These are phyloP conservation scores for Aphanomyces stellatus DNA, from an alignment of 352 stramenopile genomes.

Conservation along the genomic window DNA sequence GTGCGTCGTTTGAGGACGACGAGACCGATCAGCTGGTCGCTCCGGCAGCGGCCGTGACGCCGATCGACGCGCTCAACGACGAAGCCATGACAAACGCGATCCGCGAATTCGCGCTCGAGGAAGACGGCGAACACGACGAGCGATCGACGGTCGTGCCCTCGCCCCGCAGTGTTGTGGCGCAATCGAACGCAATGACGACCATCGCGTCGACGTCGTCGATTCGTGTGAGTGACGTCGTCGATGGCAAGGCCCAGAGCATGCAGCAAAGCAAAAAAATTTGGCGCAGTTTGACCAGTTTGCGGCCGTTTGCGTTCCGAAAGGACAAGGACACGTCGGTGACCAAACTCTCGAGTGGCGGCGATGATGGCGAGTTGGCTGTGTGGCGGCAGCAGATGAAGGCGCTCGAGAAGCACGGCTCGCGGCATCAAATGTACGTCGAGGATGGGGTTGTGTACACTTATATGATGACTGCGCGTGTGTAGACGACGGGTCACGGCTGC, in stretches of 20 bases:
- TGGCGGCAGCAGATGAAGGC: slow-evolving; percentile 33
- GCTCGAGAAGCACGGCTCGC: slow-evolving; percentile 22
- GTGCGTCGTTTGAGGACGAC: slow-evolving; percentile 1
- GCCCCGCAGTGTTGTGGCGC: background rate
- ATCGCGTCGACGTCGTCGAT: background rate
- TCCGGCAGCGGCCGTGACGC: no score
- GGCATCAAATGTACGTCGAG: slow-evolving; percentile 9
- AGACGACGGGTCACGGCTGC: slow-evolving; percentile 8
- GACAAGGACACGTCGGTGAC: background rate
- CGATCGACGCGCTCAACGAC: no score
- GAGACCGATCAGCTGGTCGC: no score
- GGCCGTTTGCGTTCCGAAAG: slow-evolving; percentile 12
- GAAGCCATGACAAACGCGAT: background rate
- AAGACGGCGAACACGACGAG: no score
- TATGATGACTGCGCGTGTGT: background rate
- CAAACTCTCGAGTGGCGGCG: background rate
- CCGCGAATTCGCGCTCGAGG: background rate
- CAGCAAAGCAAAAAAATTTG: slow-evolving; percentile 9
- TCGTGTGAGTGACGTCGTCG: no score
- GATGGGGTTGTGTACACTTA: background rate
- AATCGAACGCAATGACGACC: background rate
- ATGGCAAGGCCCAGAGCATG: background rate
- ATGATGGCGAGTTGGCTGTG: background rate
- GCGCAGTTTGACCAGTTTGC: background rate
- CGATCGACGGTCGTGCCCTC: background rate